Base-by-base conservation (phyloP, 1,284 basidiomycete genomes). In the Mycena citricolor region DNA sequence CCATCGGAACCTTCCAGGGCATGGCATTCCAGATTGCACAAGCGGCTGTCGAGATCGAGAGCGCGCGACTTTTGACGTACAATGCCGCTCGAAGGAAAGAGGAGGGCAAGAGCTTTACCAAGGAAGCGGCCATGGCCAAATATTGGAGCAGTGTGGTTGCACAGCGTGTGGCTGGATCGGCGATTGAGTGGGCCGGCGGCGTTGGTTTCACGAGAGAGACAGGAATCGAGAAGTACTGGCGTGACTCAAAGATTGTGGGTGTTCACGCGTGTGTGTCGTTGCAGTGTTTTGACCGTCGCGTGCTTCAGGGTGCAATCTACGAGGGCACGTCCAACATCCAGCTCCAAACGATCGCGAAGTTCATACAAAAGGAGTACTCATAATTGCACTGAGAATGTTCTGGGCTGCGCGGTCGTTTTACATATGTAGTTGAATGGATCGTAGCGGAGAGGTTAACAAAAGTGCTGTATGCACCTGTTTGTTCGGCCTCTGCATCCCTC, bases 281-380 rank as follows among this genome's bases (percentile, higher is more conserved):
- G n/a, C n/a, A n/a, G n/a, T n/a, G n/a, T 44, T 10, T 12, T 12
- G 13, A 10, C 29, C 21, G 34, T 4, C 16, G 13, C 28, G 12
- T 35, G 17, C 44, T 37, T 32, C 53, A 89, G 83, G 89, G 90
- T 30, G 90, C 91, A 8, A 97, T 97, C 50, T 97, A 95, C 63
- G 93, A 95, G 65, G 94, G 94, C 26, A 97, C 94, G 29, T 91
- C 86, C 24, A 97, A 97, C 65, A 98, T 99, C 53, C 95, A 98
- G 68, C 73, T 97, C 39, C 86, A 94, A 67, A 99, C 97, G 0
- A 97, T 99, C 58, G 92, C 94, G 25, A 97, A 90, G 69, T 85
- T 86, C 57, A 78, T 94, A 50, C 84, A 91, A 65, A 90, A 89
- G 67, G 75, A 90, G 59, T 82, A 89, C 49, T 70, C 70, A 52